Conservation (phyloP, 2,329 filamentous ascomycete species). For the Septoria linicola region DNA sequence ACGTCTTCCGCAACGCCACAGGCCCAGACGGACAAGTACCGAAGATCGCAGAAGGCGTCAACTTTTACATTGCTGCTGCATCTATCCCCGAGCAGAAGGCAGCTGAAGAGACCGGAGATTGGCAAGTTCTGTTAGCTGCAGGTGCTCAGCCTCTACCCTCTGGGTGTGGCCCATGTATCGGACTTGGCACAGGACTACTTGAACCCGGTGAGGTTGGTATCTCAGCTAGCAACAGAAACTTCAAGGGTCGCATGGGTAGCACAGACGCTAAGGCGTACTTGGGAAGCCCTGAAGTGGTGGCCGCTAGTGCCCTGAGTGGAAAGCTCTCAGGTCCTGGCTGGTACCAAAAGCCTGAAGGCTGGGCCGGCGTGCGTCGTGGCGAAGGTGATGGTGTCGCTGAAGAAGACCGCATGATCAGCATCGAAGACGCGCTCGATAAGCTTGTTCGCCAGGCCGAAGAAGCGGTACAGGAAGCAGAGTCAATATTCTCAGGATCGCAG, state of each 20-base stretch:
- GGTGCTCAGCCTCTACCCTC: conserved; percentile 71
- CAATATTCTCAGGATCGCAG: conserved; percentile 41
- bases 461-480: conserved; percentile 57
- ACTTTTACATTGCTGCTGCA: conserved; percentile 88
- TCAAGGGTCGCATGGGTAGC: conserved; percentile 85
- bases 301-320: conserved; percentile 77
- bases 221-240: conserved; percentile 81
- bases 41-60: conserved; percentile 71
- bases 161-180: conserved; percentile 83
- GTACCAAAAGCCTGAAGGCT: conserved; percentile 70
- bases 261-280: conserved; percentile 80
- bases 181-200: conserved; percentile 74
- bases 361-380: conserved; percentile 66
- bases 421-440: conserved; percentile 70
- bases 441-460: conserved; percentile 67
- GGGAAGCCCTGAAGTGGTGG: conserved; percentile 85
- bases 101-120: conserved; percentile 79
- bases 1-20: conserved; percentile 78
- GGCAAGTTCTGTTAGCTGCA: conserved; percentile 77
- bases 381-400: conserved; percentile 67
- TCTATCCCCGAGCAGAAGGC: conserved; percentile 72
- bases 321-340: conserved; percentile 73
- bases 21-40: conserved; percentile 61
- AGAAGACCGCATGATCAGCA: conserved; percentile 63
- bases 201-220: conserved; percentile 86